Conservation (phyloP, 2,329 filamentous ascomycete species). For the Colletotrichum sp. region DNA sequence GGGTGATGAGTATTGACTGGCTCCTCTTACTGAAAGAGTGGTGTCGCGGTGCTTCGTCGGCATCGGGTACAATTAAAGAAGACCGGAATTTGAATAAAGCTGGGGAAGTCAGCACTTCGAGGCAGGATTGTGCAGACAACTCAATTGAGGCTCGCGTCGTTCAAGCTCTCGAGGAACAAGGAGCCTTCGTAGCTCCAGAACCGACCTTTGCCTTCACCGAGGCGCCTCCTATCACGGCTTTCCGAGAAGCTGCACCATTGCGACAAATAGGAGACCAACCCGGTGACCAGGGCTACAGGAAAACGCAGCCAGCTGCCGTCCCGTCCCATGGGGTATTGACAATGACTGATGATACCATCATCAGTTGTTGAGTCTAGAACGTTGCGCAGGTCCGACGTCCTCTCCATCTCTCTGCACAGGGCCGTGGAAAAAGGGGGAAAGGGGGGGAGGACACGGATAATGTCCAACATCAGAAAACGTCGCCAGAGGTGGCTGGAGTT, state of each 20-base stretch:
- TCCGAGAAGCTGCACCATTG: neutral
- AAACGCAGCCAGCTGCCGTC: neutral
- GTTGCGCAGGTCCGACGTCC: neutral
- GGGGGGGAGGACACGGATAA: neutral
- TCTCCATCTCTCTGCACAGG: neutral
- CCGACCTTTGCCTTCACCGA: neutral
- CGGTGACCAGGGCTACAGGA: neutral
- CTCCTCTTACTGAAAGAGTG: neutral
- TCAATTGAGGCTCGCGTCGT: neutral
- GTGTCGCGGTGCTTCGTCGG: neutral
- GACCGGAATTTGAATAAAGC: neutral
- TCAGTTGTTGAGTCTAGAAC: neutral
- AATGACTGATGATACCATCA: neutral
- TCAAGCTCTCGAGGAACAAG: neutral
- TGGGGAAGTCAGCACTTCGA: neutral
- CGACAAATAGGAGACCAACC: neutral
- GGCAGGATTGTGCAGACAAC: neutral
- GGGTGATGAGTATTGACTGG: neutral
- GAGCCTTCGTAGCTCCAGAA: neutral
- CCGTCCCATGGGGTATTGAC: neutral
- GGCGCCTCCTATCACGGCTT: neutral
- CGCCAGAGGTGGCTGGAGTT: neutral
- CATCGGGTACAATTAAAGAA: neutral
- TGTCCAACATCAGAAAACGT: neutral
- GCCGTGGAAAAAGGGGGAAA: too few species aligned